These are phyloP conservation scores for Phytophthora multivora DNA, from an alignment of 352 stramenopile genomes.

Conservation along the genomic window DNA sequence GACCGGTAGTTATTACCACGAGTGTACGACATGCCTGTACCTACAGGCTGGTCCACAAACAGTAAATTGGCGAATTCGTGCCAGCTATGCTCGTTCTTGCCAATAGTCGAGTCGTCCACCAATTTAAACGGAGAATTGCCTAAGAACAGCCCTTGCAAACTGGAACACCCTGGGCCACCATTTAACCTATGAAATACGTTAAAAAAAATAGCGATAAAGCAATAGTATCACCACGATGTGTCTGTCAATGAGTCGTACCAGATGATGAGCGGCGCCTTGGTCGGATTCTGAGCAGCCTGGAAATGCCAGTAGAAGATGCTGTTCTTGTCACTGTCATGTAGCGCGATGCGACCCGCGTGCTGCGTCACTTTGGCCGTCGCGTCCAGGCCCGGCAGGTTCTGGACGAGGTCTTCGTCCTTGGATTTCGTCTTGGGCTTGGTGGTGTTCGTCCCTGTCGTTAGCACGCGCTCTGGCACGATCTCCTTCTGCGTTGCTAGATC, in stretches of 20 bases:
- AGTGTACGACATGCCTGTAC: slow-evolving; percentile 78
- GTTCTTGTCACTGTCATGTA: slow-evolving; percentile 56
- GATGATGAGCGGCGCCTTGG: slow-evolving; percentile 66
- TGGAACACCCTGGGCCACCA: slow-evolving; percentile 81
- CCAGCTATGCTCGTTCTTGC: slow-evolving; percentile 77
- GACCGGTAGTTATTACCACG: slow-evolving; percentile 55
- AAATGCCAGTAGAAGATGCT: slow-evolving; percentile 88
- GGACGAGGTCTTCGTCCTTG: slow-evolving; percentile 44
- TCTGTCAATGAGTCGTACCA: slow-evolving; percentile 49
- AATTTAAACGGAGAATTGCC: slow-evolving; percentile 77
- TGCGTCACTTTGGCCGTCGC: slow-evolving; percentile 60
- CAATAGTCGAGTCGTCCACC: slow-evolving; percentile 51
- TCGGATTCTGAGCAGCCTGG: slow-evolving; percentile 43
- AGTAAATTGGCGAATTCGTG: slow-evolving; percentile 75
- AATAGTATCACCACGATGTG: slow-evolving; percentile 1
- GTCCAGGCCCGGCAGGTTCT: slow-evolving; percentile 57
- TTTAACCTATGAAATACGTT: slow-evolving; percentile 57
- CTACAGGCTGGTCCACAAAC: slow-evolving; percentile 86
- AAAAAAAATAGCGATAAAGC: slow-evolving; percentile 6
- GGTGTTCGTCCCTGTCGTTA: slow-evolving; percentile 2
- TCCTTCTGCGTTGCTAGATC: slow-evolving; percentile 7
- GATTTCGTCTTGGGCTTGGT: slow-evolving; percentile 16
- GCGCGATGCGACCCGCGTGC: slow-evolving; percentile 62
- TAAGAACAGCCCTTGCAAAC: slow-evolving; percentile 80
- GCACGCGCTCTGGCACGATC: not conserved